A percentile compares a stretch with the other conserved stretches of the same genome.
Conservation (phyloP, 768 basidiomycete species). For the Vararia minispora region DNA sequence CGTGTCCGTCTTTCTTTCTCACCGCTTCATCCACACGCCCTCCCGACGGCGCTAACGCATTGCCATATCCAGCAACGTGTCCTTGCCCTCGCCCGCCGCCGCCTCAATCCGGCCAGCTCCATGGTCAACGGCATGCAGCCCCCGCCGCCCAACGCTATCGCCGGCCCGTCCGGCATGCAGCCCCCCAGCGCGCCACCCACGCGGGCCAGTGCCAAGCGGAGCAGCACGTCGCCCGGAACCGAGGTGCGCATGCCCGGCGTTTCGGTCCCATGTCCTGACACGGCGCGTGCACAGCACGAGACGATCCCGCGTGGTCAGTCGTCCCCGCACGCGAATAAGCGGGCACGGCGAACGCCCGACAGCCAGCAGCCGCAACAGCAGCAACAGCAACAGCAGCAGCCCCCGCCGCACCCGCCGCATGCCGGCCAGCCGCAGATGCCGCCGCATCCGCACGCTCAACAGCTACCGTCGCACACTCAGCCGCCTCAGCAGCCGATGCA, state of each 20-base stretch:
- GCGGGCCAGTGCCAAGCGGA: constrained; percentile 20
- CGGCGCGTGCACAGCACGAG: constrained; percentile 15
- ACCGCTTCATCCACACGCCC: too few species aligned
- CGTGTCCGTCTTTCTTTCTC: too few species aligned
- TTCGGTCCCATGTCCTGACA: not conserved
- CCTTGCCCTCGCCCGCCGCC: constrained; percentile 12
- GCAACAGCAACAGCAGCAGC: constrained; percentile 13
- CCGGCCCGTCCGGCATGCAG: constrained; percentile 30
- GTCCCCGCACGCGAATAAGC: constrained; percentile 24
- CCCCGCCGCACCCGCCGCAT: constrained; percentile 14
- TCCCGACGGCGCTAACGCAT: too few species aligned
- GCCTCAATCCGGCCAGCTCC: constrained; percentile 2
- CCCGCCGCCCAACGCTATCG: constrained; percentile 27
- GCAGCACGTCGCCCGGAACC: constrained; percentile 25
- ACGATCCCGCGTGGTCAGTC: constrained; percentile 20
- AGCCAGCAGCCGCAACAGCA: constrained; percentile 20
- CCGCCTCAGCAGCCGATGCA: constrained; percentile 16
- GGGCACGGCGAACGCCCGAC: constrained; percentile 20
- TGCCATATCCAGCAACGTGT: constrained; percentile 26
- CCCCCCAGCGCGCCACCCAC: constrained; percentile 10
- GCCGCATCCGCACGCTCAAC: constrained; percentile 18
- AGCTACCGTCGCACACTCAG: constrained; percentile 12
- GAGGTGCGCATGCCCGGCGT: constrained; percentile 17
- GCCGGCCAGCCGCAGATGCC: constrained; percentile 13
- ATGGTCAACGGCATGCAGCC: constrained; percentile 13